Evolutionary conservation across 2,329 filamentous ascomycete species (phyloP), one percentile per base, ranked within the genome.

Genomic region (Colletotrichum sp.): DNA sequence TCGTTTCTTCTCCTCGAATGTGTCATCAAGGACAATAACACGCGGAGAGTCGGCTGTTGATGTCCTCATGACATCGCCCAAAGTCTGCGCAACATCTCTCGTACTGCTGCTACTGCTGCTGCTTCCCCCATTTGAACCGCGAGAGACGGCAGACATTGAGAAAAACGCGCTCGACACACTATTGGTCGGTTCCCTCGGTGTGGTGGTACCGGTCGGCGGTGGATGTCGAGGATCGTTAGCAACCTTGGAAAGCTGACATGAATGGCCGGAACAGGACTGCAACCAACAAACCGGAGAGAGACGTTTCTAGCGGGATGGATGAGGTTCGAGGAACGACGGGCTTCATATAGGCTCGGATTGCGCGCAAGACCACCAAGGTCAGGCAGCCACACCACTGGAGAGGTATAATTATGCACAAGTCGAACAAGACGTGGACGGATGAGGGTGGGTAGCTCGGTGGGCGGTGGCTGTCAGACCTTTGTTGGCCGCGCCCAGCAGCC

Each of bases 51-150:
- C 83, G 2, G 81, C 81, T 10, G 84, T 84, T 5, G 86, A 85
- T n/a, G 80, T 83, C 75, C 85, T 82, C 84, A 87, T 86, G 63
- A 83, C 83, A 72, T 86, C 85, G 75, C 79, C 81, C 21, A 87
- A 79, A n/a, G 85, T 85, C 66, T 65, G 75, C 36, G 39, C 13
- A 28, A 34, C 26, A 26, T 43, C 28, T 10, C 48, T 48, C 6
- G 65, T 34, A 48, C 10, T 52, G 43, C n/a, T 52, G 21, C 16
- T 52, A 30, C 34, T 52, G 34, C 68, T 70, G 57, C 68, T 70
- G n/a, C 68, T 30, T 24, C 68, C 68, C 34, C 68, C 57, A 48
- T 63, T 70, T 16, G 26, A 59, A 24, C 34, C 39, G 28, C 48
- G 43, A 52, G 18, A 30, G 68, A 24, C n/a, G 39, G 71, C 60